Evolutionary conservation across 192 early-diverging fungal genomes (phyloP).

Genomic region (Podila epicladia): DNA sequence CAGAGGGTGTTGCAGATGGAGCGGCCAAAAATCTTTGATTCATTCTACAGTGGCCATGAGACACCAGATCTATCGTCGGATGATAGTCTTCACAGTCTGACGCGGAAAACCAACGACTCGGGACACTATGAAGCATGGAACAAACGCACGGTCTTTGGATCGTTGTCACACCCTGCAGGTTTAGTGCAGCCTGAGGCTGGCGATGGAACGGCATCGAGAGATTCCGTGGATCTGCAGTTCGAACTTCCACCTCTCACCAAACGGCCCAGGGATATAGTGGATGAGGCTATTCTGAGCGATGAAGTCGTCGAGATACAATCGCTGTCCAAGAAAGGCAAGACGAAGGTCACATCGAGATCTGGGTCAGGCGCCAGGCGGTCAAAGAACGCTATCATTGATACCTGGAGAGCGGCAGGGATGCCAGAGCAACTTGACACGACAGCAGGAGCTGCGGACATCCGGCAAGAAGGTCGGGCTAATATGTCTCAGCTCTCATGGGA

Average conservation of each 20-base stretch:
- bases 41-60: background rate
- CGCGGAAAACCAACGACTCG: no score
- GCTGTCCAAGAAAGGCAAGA: background rate
- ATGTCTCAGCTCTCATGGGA: slow-evolving; percentile 26
- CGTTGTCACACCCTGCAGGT: background rate
- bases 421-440: slow-evolving; percentile 3
- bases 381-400: background rate
- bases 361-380: background rate
- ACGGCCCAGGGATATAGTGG: slow-evolving; percentile 34
- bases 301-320: background rate
- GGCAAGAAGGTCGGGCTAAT: background rate
- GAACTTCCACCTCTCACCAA: slow-evolving; percentile 30
- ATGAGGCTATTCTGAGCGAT: slow-evolving; percentile 6
- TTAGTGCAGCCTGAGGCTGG: background rate
- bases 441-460: background rate
- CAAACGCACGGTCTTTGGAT: background rate
- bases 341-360: background rate
- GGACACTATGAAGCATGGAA: background rate
- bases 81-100: background rate
- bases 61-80: no score
- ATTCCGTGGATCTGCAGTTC: slow-evolving; percentile 6
- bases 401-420: slow-evolving; percentile 25
- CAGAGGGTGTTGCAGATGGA: slow-evolving; percentile 20
- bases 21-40: slow-evolving; percentile 11
- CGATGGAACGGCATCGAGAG: background rate